phyloP scores from a whole-genome alignment of 2,329 filamentous ascomycete species.

The Paraphoma chrysanthemicola region DNA sequence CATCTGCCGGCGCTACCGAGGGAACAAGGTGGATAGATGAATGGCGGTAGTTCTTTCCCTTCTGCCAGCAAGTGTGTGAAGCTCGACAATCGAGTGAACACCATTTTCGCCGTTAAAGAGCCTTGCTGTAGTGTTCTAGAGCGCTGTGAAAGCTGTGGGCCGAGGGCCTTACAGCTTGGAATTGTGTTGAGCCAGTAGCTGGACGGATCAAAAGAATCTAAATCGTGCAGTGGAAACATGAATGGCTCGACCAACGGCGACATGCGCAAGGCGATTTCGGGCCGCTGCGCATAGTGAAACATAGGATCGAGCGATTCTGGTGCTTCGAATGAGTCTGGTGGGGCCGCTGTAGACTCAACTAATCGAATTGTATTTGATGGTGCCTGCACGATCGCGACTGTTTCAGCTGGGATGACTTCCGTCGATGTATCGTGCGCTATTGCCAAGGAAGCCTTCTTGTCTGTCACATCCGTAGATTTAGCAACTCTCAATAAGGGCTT shows the following conservation, averaged over 20 bases:
- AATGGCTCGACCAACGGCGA: too few species aligned
- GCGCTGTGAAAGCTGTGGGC: neutral
- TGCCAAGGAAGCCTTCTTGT: too few species aligned
- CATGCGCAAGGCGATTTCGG: too few species aligned
- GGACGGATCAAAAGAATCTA: neutral
- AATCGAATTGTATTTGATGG: too few species aligned
- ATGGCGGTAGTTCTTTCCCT: neutral
- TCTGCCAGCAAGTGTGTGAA: neutral
- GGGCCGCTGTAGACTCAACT: too few species aligned
- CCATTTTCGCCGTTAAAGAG: neutral
- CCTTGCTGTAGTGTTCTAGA: slow-evolving; percentile 1
- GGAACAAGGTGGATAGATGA: neutral
- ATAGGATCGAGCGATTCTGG: too few species aligned
- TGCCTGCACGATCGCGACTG: too few species aligned
- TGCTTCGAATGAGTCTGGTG: too few species aligned
- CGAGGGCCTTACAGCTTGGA: neutral
- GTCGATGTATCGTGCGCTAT: too few species aligned
- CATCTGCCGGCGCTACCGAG: neutral
- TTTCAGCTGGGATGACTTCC: too few species aligned
- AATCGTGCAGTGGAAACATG: neutral
- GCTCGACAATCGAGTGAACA: neutral
- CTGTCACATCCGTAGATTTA: too few species aligned
- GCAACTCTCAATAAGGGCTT: neutral
- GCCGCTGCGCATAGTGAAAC: too few species aligned
- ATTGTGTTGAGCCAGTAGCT: neutral